Conservation (phyloP, 805 yeast species). For the Pichia insulana region DNA sequence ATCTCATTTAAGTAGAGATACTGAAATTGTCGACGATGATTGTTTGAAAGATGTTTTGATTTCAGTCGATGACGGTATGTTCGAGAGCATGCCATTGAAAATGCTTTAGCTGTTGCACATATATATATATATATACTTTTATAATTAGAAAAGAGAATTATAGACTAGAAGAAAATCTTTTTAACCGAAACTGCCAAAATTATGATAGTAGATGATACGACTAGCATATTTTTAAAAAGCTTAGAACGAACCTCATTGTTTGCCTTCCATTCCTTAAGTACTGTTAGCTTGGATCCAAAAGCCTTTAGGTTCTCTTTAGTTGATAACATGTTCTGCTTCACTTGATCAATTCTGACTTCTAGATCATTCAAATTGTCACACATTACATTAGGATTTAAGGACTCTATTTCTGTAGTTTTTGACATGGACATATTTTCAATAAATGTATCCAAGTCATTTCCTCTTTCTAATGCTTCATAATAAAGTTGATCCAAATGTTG, state of each 20-base stretch:
- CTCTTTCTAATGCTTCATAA: slow-evolving; percentile 20
- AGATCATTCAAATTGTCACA: slow-evolving; percentile 24
- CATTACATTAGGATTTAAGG: slow-evolving; percentile 16
- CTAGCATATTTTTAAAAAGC: slow-evolving; percentile 4
- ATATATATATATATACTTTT: neutral
- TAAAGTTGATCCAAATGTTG: slow-evolving; percentile 24
- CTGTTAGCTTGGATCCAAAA: slow-evolving; percentile 15
- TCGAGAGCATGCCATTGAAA: neutral
- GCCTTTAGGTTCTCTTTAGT: slow-evolving; percentile 18
- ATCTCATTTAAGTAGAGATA: no score
- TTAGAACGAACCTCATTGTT: slow-evolving; percentile 10
- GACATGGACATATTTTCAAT: slow-evolving; percentile 22
- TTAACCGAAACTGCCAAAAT: neutral
- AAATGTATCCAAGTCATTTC: slow-evolving; percentile 22
- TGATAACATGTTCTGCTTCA: slow-evolving; percentile 14
- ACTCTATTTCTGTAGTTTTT: slow-evolving; percentile 21
- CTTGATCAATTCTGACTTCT: slow-evolving; percentile 20
- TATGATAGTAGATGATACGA: neutral
- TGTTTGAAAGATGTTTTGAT: slow-evolving; percentile 4
- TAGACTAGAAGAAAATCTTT: neutral
- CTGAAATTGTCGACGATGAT: no score
- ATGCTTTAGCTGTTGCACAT: neutral
- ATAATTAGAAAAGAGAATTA: neutral
- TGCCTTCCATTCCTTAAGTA: slow-evolving; percentile 16
- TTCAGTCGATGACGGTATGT: slow-evolving; percentile 3